Conservation (phyloP, 352 stramenopile species). For the Pythium periplocum region DNA sequence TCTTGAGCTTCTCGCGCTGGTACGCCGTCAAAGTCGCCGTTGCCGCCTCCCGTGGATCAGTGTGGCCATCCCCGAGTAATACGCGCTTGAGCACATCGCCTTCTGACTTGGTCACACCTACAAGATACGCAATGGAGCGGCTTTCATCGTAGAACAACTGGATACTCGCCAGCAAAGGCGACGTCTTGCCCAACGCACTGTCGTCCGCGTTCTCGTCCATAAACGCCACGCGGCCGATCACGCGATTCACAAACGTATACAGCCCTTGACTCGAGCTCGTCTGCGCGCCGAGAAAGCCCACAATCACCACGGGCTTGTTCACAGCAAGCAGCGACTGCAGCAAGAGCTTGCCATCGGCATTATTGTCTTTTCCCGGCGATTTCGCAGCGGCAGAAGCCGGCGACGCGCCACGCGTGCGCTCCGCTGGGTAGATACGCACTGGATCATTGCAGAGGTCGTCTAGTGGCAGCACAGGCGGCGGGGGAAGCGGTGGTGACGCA, state of each 20-base stretch:
- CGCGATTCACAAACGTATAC: slow-evolving; percentile 50
- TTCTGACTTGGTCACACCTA: slow-evolving; percentile 43
- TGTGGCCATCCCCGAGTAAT: slow-evolving; percentile 4
- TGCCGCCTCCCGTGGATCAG: slow-evolving; percentile 7
- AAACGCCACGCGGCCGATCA: slow-evolving; percentile 60
- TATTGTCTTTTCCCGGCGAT: neutral
- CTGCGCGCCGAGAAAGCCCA: slow-evolving; percentile 43
- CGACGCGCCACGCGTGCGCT: slow-evolving; percentile 19
- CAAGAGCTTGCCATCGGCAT: neutral
- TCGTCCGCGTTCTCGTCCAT: slow-evolving; percentile 15
- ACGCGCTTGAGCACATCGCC: slow-evolving; percentile 20
- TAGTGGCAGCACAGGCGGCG: slow-evolving; percentile 8
- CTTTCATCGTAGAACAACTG: slow-evolving; percentile 56
- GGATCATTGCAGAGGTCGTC: slow-evolving; percentile 21
- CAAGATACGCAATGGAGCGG: slow-evolving; percentile 41
- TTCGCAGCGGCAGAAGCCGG: neutral
- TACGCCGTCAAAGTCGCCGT: slow-evolving; percentile 17
- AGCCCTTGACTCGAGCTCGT: slow-evolving; percentile 24
- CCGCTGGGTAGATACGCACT: slow-evolving; percentile 52
- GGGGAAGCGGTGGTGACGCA: slow-evolving; percentile 7
- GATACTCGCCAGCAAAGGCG: slow-evolving; percentile 26
- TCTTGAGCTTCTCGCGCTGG: slow-evolving; percentile 49
- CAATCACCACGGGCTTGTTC: slow-evolving; percentile 30
- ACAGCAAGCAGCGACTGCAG: slow-evolving; percentile 41
- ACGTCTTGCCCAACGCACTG: slow-evolving; percentile 8